Conservation (phyloP, 2,329 filamentous ascomycete species). For the Apiospora pterosperma region DNA sequence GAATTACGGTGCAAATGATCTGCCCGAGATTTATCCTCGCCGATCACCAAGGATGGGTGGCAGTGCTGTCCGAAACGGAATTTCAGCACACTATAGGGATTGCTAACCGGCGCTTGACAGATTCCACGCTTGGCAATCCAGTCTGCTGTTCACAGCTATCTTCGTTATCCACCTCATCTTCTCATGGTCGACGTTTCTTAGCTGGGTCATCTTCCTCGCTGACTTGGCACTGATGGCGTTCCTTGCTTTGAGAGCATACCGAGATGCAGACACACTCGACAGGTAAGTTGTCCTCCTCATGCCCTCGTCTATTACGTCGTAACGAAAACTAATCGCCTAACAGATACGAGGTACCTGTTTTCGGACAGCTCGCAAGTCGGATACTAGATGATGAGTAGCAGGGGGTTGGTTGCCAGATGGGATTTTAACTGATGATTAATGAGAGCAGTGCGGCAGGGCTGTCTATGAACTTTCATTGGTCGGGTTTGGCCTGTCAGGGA, state of each 20-base stretch:
- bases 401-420: too few relatives aligned
- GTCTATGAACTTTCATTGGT: not conserved
- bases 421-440: not conserved
- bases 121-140: constrained; percentile 96
- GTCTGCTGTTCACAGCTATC: constrained; percentile 71
- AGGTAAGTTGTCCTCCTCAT: constrained; percentile 38
- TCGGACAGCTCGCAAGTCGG: constrained; percentile 9
- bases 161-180: constrained; percentile 82
- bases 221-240: constrained; percentile 76
- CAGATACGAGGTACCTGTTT: constrained; percentile 59
- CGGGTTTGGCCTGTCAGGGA: not conserved
- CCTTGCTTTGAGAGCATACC: constrained; percentile 75
- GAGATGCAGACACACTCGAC: constrained; percentile 69
- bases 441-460: not conserved
- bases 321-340: constrained; percentile 15
- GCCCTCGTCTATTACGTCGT: constrained; percentile 1
- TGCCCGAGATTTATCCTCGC: not conserved
- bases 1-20: too few relatives aligned
- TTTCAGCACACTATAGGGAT: not conserved
- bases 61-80: not conserved
- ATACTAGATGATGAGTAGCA: constrained; percentile 9
- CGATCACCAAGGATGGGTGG: not conserved
- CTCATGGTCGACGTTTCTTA: constrained; percentile 78
- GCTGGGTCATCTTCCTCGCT: constrained; percentile 75
- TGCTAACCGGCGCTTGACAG: constrained; percentile 37